These are phyloP conservation scores for Pterula multifida DNA, from an alignment of 1,284 basidiomycete genomes.

Conservation along the genomic window DNA sequence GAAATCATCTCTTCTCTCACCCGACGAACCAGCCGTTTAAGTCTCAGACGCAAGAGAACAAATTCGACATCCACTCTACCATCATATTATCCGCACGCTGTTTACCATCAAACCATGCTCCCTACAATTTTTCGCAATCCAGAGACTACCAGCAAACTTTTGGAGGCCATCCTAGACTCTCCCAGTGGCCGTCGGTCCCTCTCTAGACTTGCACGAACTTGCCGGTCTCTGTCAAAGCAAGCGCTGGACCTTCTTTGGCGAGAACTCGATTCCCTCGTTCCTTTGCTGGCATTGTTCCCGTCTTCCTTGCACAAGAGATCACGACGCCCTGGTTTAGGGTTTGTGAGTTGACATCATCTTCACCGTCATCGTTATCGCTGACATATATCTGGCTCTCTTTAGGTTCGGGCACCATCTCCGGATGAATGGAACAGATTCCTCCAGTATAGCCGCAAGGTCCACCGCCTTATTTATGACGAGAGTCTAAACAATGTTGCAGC, in stretches of 20 bases:
- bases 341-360: constrained; percentile 37
- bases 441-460: constrained; percentile 52
- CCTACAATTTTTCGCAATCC: constrained; percentile 47
- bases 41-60: neutral
- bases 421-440: constrained; percentile 54
- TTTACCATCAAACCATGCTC: constrained; percentile 36
- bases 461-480: constrained; percentile 58
- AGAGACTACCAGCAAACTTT: constrained; percentile 47
- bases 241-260: constrained; percentile 62
- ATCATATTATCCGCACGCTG: constrained; percentile 6
- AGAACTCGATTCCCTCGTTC: constrained; percentile 63
- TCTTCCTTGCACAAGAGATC: constrained; percentile 50
- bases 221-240: constrained; percentile 58
- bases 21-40: neutral
- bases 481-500: constrained; percentile 45
- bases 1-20: neutral
- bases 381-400: constrained; percentile 7
- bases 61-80: constrained; percentile 6
- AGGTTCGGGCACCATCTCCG: constrained; percentile 42
- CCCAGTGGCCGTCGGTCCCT: constrained; percentile 51
- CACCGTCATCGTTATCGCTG: constrained; percentile 6
- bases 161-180: constrained; percentile 57
- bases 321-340: constrained; percentile 56
- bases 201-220: constrained; percentile 60
- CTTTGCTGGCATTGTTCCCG: constrained; percentile 60